phyloP scores from a whole-genome alignment of 2,329 filamentous ascomycete species.

The Didymella glomerata region DNA sequence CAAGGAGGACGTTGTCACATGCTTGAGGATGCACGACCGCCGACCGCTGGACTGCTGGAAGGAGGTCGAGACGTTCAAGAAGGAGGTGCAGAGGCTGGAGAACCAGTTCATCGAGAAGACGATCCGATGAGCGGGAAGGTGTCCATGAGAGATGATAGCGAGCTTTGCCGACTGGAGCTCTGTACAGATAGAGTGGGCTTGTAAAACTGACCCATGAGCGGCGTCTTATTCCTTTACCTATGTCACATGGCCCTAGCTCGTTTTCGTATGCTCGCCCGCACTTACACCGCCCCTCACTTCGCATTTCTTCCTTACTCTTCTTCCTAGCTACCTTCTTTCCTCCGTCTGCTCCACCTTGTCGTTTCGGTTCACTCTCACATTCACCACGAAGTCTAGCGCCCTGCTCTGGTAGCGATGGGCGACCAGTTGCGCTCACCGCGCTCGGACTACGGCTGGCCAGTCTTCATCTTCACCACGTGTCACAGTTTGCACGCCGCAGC shows the following conservation, averaged over 20 bases:
- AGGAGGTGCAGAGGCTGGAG: constrained; percentile 86
- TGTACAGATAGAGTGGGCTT: constrained; percentile 19
- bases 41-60: constrained; percentile 93
- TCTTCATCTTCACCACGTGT: background rate
- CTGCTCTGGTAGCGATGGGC: background rate
- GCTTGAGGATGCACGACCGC: constrained; percentile 83
- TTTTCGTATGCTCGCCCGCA: background rate
- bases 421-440: background rate
- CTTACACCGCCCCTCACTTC: background rate
- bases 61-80: constrained; percentile 90
- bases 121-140: constrained; percentile 54
- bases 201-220: constrained; percentile 16
- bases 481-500: background rate
- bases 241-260: background rate
- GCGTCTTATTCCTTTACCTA: constrained; percentile 6
- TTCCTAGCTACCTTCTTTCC: background rate
- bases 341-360: background rate
- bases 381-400: background rate
- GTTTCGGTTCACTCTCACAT: background rate
- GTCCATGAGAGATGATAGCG: background rate
- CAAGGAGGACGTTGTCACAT: constrained; percentile 78
- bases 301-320: background rate
- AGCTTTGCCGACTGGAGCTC: constrained; percentile 1
- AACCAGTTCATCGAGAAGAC: constrained; percentile 87
- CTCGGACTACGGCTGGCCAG: background rate